Percentiles rank a stretch among this genome's conserved stretches.
Conservation (phyloP, 345 rosid genomes). For the Atalantia buxifolia region DNA sequence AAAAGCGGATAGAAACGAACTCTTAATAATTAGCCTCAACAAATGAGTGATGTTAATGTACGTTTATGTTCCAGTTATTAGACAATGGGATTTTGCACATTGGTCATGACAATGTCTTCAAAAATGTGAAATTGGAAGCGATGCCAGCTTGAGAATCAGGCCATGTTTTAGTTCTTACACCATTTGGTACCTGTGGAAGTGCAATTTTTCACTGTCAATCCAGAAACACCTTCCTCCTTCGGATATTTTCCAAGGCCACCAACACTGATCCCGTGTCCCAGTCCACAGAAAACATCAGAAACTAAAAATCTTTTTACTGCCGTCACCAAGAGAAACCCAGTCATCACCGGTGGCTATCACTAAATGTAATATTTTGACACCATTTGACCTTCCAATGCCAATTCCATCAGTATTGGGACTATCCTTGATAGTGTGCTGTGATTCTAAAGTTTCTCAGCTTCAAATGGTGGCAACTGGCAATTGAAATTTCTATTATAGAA, state of each 20-base stretch:
- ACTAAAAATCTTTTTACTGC: conserved; percentile 12
- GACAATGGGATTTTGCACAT: not conserved
- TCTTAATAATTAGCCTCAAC: not conserved
- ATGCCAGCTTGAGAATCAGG: not conserved
- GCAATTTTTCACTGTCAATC: not conserved
- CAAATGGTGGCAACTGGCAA: conserved; percentile 22
- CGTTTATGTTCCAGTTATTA: not conserved
- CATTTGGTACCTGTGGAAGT: not conserved
- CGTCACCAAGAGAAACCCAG: conserved; percentile 19
- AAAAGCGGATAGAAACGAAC: not conserved
- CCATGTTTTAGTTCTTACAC: not conserved
- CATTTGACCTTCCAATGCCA: conserved; percentile 15
- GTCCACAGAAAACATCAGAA: conserved; percentile 21
- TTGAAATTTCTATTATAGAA: conserved; percentile 22
- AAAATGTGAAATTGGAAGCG: not conserved
- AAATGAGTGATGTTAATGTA: not conserved
- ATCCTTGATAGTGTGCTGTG: not conserved
- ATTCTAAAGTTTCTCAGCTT: conserved; percentile 4
- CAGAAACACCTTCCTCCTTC: not conserved
- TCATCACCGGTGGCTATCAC: conserved; percentile 14
- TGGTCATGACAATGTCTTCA: not conserved
- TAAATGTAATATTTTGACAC: conserved; percentile 12
- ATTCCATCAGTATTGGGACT: conserved; percentile 34
- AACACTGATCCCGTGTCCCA: conserved; percentile 29
- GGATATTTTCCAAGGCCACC: not conserved